Conservation (phyloP, 495 filamentous ascomycete genomes). For the Xylaria curta region DNA sequence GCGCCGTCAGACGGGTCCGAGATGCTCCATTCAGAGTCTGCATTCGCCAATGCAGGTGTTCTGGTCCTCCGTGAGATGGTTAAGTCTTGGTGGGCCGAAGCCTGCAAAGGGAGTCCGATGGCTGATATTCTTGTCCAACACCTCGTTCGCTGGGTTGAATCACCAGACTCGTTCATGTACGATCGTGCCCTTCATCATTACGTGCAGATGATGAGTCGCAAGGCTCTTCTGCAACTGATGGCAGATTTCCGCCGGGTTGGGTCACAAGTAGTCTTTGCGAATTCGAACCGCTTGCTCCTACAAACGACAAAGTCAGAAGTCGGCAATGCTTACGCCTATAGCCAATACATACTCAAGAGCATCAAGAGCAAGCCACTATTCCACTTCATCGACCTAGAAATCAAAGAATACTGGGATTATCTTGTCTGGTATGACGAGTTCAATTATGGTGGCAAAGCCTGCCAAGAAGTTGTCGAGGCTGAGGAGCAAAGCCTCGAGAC, state of each 20-base stretch:
- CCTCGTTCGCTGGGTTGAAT: conserved; percentile 95
- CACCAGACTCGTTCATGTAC: conserved; percentile 88
- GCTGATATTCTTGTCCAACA: conserved; percentile 98
- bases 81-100: conserved; percentile 96
- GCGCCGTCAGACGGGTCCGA: conserved; percentile 58
- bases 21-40: conserved; percentile 83
- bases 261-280: conserved; percentile 91
- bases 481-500: conserved; percentile 89
- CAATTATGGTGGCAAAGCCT: conserved; percentile 96
- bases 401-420: conserved; percentile 99
- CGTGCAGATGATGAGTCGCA: conserved; percentile 96
- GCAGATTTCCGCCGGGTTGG: conserved; percentile 95
- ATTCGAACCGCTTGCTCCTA: conserved; percentile 83
- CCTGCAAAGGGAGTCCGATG: conserved; percentile 88
- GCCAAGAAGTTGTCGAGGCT: conserved; percentile 76
- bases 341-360: conserved; percentile 95
- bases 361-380: conserved; percentile 95
- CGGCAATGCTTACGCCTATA: conserved; percentile 95
- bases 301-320: conserved; percentile 98
- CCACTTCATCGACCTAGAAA: conserved; percentile 95
- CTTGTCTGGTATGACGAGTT: conserved; percentile 99
- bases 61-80: conserved; percentile 96
- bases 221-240: conserved; percentile 96
- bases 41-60: conserved; percentile 90
- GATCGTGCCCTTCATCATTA: conserved; percentile 97